A percentile compares a stretch with the other conserved stretches of the same genome.
phyloP scores from a whole-genome alignment of 352 stramenopile species.

The Globisporangium echinulatum region DNA sequence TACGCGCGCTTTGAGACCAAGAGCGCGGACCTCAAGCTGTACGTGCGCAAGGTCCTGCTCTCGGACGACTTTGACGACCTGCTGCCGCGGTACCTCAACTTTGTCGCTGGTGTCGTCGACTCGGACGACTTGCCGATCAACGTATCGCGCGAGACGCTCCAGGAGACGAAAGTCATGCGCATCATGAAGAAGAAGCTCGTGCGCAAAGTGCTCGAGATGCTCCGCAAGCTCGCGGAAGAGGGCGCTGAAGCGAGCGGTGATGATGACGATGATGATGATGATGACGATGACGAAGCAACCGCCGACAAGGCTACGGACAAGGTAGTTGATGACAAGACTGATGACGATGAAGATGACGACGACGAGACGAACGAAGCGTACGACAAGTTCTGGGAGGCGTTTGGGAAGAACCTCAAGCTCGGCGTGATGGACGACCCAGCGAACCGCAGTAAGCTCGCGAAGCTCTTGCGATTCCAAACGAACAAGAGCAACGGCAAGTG shows the following conservation, averaged over 20 bases:
- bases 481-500: slow-evolving; percentile 91
- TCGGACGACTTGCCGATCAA: slow-evolving; percentile 99
- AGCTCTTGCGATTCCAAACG: slow-evolving; percentile 96
- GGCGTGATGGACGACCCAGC: slow-evolving; percentile 97
- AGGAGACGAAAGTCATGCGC: slow-evolving; percentile 99
- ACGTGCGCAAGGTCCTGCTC: slow-evolving; percentile 99
- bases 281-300: slow-evolving; percentile 43
- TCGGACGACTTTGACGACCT: slow-evolving; percentile 98
- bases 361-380: slow-evolving; percentile 87
- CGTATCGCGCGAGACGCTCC: slow-evolving; percentile 98
- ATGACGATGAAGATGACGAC: slow-evolving; percentile 43
- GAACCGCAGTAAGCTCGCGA: slow-evolving; percentile 93
- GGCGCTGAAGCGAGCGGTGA: slow-evolving; percentile 80
- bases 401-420: slow-evolving; percentile 98
- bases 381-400: slow-evolving; percentile 98
- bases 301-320: slow-evolving; percentile 49
- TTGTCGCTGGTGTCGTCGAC: slow-evolving; percentile 98
- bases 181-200: slow-evolving; percentile 99
- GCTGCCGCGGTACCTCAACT: slow-evolving; percentile 97
- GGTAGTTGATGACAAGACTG: slow-evolving; percentile 16
- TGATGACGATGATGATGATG: slow-evolving; percentile 45
- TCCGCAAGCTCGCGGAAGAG: slow-evolving; percentile 91
- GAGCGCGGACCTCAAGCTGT: slow-evolving; percentile 94
- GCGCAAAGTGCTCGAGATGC: slow-evolving; percentile 98
- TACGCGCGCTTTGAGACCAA: slow-evolving; percentile 91